These are phyloP conservation scores for Rhinocladiella similis DNA, from an alignment of 2,329 filamentous ascomycete species.

Conservation along the genomic window DNA sequence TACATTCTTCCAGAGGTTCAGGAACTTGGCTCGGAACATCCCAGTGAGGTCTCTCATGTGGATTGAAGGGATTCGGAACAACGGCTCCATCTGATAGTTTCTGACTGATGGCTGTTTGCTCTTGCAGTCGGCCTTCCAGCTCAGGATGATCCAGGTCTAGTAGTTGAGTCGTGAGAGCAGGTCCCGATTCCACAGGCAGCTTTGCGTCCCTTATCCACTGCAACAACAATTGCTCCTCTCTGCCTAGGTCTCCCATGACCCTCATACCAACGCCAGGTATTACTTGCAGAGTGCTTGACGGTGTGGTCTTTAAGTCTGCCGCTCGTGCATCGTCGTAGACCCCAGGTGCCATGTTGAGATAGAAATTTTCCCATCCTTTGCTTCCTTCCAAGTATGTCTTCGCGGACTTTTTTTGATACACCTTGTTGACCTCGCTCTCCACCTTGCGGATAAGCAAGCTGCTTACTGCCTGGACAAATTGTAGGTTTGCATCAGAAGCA, in stretches of 20 bases:
- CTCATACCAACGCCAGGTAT: slow-evolving; percentile 20
- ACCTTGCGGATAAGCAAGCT: slow-evolving; percentile 9
- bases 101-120: neutral
- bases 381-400: slow-evolving; percentile 12
- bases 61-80: slow-evolving; percentile 14
- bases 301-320: neutral
- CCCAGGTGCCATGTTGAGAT: slow-evolving; percentile 21
- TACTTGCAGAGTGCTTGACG: slow-evolving; percentile 16
- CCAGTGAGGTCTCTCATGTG: slow-evolving; percentile 5
- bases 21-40: slow-evolving; percentile 12
- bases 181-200: neutral
- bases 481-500: slow-evolving; percentile 20
- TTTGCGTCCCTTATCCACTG: slow-evolving; percentile 9
- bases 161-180: slow-evolving; percentile 10
- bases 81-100: neutral
- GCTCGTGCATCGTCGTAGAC: neutral
- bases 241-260: slow-evolving; percentile 15
- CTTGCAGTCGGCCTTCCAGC: neutral
- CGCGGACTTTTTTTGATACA: neutral
- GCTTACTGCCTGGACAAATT: slow-evolving; percentile 20
- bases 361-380: slow-evolving; percentile 27
- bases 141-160: slow-evolving; percentile 6
- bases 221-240: slow-evolving; percentile 12
- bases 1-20: slow-evolving; percentile 9
- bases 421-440: neutral